Base-by-base conservation (phyloP, 768 basidiomycete species). In the Termitomyces sp. region DNA sequence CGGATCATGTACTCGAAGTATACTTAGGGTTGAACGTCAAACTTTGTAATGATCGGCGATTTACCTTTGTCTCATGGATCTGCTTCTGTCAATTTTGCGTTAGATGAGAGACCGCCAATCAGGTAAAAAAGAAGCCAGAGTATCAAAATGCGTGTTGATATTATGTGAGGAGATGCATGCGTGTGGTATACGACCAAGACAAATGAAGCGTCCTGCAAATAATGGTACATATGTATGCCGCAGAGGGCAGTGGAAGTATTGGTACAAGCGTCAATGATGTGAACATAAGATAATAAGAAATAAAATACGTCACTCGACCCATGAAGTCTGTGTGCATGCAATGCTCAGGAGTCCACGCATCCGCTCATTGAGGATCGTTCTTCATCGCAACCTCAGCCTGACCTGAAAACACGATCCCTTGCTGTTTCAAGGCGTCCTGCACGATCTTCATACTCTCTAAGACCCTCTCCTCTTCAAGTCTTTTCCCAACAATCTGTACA, bases 391-490 rank as follows among this genome's bases (percentile, higher is more conserved):
- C 34, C 19, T 43, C 25, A 7, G 59, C 51, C 30, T 50, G 59
- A 32, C 57, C 49, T 1, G 34, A 44, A 52, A 68, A 70, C 40
- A 64, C 56, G 11, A 49, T 56, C 1, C 72, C 73, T 51, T 68
- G 64, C 54, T 70, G 62, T 51, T 59, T 62, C 59, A 79, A 61
- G 2, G 75, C 71, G 37, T 58, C 66, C 62, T 77, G 73, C 19
- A 77, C 70, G 27, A 88, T 74, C 62, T 81, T 80, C 82, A 88
- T 88, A 2, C 81, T 85, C 63, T 83, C 81, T 7, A 89, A 59
- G 2, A 87, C 86, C 63, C 84, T 84, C 69, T 91, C 89, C 68
- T 90, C 89, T 65, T 88, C 83, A 40, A 87, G 74, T 41, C 82
- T 72, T 44, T 77, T 70, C 1, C 85, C 86, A 1, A 82, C 76